Conservation (phyloP, 2,329 filamentous ascomycete genomes). For the Decorospora gaudefroyi region DNA sequence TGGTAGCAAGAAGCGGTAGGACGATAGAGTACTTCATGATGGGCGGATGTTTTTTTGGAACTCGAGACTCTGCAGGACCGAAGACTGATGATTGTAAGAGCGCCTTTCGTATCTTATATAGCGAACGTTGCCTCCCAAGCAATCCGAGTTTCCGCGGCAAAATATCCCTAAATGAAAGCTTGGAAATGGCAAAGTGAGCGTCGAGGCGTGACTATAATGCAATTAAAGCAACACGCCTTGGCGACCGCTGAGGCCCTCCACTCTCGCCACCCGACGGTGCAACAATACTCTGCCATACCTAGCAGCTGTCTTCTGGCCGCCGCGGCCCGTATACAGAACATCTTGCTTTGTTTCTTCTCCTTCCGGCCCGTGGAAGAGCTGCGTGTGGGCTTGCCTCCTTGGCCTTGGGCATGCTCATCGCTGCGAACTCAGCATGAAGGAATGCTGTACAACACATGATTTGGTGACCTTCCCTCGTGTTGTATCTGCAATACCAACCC, state of each 20-base stretch:
- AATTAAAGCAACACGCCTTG: constrained; percentile 38
- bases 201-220: constrained; percentile 33
- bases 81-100: constrained; percentile 7
- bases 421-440: too few relatives aligned
- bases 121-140: constrained; percentile 3
- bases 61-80: constrained; percentile 13
- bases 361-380: too few relatives aligned
- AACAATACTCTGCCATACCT: too few relatives aligned
- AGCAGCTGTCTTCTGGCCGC: too few relatives aligned
- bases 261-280: constrained; percentile 13
- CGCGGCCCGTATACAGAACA: too few relatives aligned
- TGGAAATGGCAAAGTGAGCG: constrained; percentile 26
- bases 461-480: too few relatives aligned
- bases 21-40: constrained; percentile 43
- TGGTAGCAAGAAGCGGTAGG: constrained; percentile 37
- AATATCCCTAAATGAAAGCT: constrained; percentile 36
- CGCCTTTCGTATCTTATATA: constrained; percentile 20
- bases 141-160: constrained; percentile 27
- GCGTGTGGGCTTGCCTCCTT: too few relatives aligned
- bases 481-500: too few relatives aligned
- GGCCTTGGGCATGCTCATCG: too few relatives aligned
- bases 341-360: too few relatives aligned
- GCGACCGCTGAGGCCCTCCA: constrained; percentile 13
- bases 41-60: constrained; percentile 8
- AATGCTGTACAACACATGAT: too few relatives aligned